A percentile compares a stretch with the other conserved stretches of the same genome.
Evolutionary conservation across 371 early-diverging fungal genomes (phyloP).

Genomic region (Mortierella sp.): DNA sequence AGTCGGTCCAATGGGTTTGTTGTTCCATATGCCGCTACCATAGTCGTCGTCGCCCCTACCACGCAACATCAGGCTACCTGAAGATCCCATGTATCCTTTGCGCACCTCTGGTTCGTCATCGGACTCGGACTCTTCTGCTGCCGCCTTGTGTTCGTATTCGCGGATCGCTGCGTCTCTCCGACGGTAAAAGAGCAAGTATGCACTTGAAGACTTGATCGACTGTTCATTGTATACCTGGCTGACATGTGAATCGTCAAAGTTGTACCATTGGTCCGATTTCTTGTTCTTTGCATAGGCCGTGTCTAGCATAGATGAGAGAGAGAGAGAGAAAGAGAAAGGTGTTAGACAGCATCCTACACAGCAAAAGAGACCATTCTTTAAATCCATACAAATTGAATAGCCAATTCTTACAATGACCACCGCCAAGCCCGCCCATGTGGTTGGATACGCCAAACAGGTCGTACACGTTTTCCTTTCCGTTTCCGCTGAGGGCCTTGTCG

Average conservation of each 20-base stretch:
- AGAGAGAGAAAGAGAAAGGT: background rate
- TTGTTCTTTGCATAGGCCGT: constrained; percentile 91
- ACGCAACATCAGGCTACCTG: constrained; percentile 2
- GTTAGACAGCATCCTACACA: too few relatives aligned
- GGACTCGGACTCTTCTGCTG: background rate
- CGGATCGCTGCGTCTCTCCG: constrained; percentile 59
- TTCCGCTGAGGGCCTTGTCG: constrained; percentile 26
- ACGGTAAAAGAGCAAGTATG: constrained; percentile 89
- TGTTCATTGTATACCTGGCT: constrained; percentile 60
- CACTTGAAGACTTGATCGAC: constrained; percentile 75
- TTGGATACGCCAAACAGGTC: constrained; percentile 92
- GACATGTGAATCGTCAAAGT: constrained; percentile 91
- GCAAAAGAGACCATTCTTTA: too few relatives aligned
- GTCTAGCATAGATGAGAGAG: constrained; percentile 58
- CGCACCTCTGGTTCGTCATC: background rate
- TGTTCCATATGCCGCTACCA: too few relatives aligned
- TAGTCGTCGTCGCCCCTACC: too few relatives aligned
- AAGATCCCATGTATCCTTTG: constrained; percentile 4
- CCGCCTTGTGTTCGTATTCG: constrained; percentile 39
- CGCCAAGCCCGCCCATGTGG: constrained; percentile 92
- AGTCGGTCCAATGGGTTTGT: too few relatives aligned
- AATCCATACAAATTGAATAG: too few relatives aligned
- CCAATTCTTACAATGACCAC: constrained; percentile 89
- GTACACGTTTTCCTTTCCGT: constrained; percentile 66
- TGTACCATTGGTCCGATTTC: constrained; percentile 80